Evolutionary conservation across 169 alveolate genomes (phyloP), one percentile per base, ranked within the genome.

Genomic region (Haemoproteus tartakovskyi): DNA sequence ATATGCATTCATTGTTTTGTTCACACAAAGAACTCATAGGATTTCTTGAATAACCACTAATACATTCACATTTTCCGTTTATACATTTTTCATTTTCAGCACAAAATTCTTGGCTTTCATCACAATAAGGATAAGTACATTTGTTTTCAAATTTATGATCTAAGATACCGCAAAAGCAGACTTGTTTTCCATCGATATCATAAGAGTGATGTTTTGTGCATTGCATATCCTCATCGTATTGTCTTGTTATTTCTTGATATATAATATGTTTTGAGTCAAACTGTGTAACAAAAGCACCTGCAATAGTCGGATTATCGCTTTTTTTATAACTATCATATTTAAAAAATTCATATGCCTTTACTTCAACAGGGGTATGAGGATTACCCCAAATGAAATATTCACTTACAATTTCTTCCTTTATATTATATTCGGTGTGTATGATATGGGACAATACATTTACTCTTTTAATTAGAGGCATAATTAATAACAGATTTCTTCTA

Each of bases 21-120:
- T 74, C 84, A 26, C 84, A 74, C 18, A 74, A 24, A 27, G 50
- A 56, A 56, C 84, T 74, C 78, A 74, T 74, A 1, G 84, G 84
- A 57, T 74, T 54, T 56, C 84, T 74, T 43, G 62, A 54, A 37
- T 74, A 74, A 1, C 84, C 84, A 0, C 51, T 56, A 60, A 74
- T 54, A 16, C 84, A 74, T 26, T 56, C 78, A 33, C 84, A 74
- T 46, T 45, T 43, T 1, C 84, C 84, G 50, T 74, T 26, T 27
- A 74, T 26, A 14, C 84, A 74, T 60, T 46, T 38, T 74, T 74
- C 84, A 50, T 74, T 74, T 21, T 43, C 3, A 38, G 54, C 54
- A 11, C 84, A 74, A 24, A 74, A 74, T 41, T 47, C 16, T 74
- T 74, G 54, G 22, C 51, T 36, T 38, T 41, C 29, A 0, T 54